Evolutionary conservation across 2,329 filamentous ascomycete genomes (phyloP).

Genomic region (Coniochaeta sp.): DNA sequence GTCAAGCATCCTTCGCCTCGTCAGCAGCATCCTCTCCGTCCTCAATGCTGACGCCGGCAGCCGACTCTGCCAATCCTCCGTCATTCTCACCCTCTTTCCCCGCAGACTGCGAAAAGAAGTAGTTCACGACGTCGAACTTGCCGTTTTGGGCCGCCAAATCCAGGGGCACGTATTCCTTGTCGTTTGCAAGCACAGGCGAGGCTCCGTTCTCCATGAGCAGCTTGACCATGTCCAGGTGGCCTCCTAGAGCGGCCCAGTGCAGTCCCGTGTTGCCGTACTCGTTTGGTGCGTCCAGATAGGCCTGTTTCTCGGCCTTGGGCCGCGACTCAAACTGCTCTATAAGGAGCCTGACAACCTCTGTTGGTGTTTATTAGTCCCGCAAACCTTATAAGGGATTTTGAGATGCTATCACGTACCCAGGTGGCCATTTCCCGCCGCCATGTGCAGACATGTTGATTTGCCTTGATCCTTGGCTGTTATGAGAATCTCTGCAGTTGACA

Average conservation of each 20-base stretch:
- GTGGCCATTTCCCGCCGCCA: conserved; percentile 88
- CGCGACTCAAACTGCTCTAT: conserved; percentile 32
- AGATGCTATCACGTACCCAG: conserved; percentile 46
- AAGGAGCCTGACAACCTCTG: conserved; percentile 37
- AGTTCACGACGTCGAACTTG: conserved; percentile 57
- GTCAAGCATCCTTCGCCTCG: neutral
- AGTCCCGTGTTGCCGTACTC: conserved; percentile 81
- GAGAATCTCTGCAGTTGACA: conserved; percentile 56
- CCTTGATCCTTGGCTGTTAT: conserved; percentile 63
- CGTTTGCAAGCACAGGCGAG: conserved; percentile 70
- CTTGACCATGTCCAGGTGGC: conserved; percentile 75
- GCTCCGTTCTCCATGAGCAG: conserved; percentile 69
- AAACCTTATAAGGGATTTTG: too few relatives aligned
- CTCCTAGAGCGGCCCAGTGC: conserved; percentile 90
- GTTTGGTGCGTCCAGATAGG: conserved; percentile 64
- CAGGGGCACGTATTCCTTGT: conserved; percentile 73
- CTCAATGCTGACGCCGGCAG: conserved; percentile 29
- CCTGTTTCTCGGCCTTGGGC: conserved; percentile 31
- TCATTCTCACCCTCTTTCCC: conserved; percentile 40
- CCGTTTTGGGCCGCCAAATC: conserved; percentile 67
- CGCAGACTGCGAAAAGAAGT: conserved; percentile 43
- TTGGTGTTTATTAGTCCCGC: neutral
- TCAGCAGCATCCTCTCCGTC: conserved; percentile 15
- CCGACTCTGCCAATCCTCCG: conserved; percentile 30
- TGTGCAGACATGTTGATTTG: conserved; percentile 80